These are phyloP conservation scores for Trypanosomatidae sp. DNA, from an alignment of 208 protist genomes.

Conservation along the genomic window DNA sequence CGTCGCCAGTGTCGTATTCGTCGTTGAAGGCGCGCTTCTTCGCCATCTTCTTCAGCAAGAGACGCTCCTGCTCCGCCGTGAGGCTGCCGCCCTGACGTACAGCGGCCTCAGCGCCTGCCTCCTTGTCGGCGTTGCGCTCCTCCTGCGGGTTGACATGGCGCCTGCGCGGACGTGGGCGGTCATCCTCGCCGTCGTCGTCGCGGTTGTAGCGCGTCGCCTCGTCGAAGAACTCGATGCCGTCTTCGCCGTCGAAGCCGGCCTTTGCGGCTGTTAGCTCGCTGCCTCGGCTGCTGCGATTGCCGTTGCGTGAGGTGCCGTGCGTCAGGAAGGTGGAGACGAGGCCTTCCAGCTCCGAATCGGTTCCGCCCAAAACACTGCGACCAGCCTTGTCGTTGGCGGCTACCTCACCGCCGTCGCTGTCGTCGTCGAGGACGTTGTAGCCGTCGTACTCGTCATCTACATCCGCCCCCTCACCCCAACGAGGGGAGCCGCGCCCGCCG, in stretches of 20 bases:
- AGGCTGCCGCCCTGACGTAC: conserved; percentile 48
- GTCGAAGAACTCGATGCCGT: conserved; percentile 58
- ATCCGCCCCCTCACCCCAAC: conserved; percentile 7
- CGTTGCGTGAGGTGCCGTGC: conserved; percentile 13
- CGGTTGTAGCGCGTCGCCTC: conserved; percentile 19
- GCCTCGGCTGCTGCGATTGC: neutral
- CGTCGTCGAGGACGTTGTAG: conserved; percentile 75
- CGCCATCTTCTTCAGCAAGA: conserved; percentile 88
- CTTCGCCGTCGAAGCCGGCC: conserved; percentile 23
- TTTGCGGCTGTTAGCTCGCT: neutral
- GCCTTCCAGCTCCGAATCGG: conserved; percentile 40
- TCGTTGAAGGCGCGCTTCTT: conserved; percentile 91
- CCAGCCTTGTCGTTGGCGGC: conserved; percentile 10
- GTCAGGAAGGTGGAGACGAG: conserved; percentile 54
- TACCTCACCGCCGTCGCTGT: conserved; percentile 32
- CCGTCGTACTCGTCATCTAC: conserved; percentile 30
- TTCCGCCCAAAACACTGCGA: conserved; percentile 6
- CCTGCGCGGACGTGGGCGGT: conserved; percentile 5
- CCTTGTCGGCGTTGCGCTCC: conserved; percentile 30
- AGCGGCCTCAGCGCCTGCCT: conserved; percentile 40
- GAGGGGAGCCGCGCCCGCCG: neutral
- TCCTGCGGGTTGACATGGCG: conserved; percentile 21
- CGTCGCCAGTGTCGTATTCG: conserved; percentile 65
- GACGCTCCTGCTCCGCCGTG: conserved; percentile 77
- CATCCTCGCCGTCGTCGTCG: conserved; percentile 18